Percentiles rank a stretch among this genome's conserved stretches.
Evolutionary conservation across 2,329 filamentous ascomycete genomes (phyloP).

Genomic region (Ophioceras dolichostomum): DNA sequence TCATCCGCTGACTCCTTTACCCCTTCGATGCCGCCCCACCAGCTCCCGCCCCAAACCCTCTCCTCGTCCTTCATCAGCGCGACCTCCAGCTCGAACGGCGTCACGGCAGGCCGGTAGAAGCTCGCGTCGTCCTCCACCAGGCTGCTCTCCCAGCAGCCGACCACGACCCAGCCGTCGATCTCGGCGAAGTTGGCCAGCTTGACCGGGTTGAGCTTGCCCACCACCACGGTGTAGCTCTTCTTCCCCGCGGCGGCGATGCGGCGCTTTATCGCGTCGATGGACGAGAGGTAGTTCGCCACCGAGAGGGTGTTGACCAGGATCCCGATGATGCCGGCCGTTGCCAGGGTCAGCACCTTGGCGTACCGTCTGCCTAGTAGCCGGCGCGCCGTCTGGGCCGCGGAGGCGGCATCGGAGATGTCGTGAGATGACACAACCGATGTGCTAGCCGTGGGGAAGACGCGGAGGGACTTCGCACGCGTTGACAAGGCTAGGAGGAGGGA

Average conservation of each 20-base stretch:
- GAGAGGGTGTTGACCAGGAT: conserved; percentile 94
- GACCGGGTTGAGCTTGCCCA: conserved; percentile 89
- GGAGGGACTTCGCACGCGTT: conserved; percentile 65
- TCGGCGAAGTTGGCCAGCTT: conserved; percentile 96
- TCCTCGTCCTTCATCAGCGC: conserved; percentile 64
- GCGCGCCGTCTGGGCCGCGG: conserved; percentile 32
- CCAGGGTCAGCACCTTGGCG: conserved; percentile 68
- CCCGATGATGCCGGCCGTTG: conserved; percentile 74
- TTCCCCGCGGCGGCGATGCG: conserved; percentile 73
- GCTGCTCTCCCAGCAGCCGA: conserved; percentile 96
- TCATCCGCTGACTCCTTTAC: conserved; percentile 43
- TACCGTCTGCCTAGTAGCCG: conserved; percentile 70
- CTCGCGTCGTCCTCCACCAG: conserved; percentile 71
- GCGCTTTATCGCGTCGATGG: conserved; percentile 59
- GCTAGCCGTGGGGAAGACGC: conserved; percentile 51
- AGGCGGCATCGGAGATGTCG: conserved; percentile 5
- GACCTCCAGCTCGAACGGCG: conserved; percentile 83
- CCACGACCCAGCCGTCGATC: conserved; percentile 91
- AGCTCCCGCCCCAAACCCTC: conserved; percentile 75
- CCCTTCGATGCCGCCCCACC: conserved; percentile 76
- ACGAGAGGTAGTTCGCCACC: conserved; percentile 78
- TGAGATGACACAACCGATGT: too few species aligned
- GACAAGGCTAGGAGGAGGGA: conserved; percentile 79
- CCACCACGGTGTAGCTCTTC: conserved; percentile 92
- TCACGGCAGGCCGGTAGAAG: conserved; percentile 82